Base-by-base conservation (phyloP, 1,139 yeast genomes). In the Protomyces gravidus region DNA sequence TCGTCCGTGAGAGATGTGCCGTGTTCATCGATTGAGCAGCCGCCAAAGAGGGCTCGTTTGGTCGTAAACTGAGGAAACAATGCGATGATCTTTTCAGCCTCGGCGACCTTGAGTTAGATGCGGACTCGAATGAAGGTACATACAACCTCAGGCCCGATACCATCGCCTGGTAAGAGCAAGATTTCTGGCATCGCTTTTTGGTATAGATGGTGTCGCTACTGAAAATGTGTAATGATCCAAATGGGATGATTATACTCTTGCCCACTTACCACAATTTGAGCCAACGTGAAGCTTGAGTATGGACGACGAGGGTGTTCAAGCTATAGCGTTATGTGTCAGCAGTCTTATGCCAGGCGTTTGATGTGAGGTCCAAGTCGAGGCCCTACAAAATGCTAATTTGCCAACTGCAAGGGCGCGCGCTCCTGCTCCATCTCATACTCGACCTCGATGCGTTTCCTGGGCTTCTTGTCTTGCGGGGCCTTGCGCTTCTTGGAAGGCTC, bases 11-110 rank as follows among this genome's bases (percentile, higher is more conserved):
- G 79, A 61, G 98, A 97, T 49, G 72, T 82, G 58, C 98, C 98
- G 50, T 95, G 85, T 62, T 96, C 97, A 72, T 92, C 98, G 70
- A 92, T 90, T 55, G 97, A 96, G 59, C 97, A 97, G 67, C 98
- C 98, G 63, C 98, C 98, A 68, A 92, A 90, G 68, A 90, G 79
- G 70, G 89, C 96, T 64, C 64, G 63, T 36, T 76, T 70, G 33
- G 90, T 85, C 55, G 85, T 81, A 60, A 73, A 81, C 64, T 78
- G 78, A 67, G 82, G 82, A 67, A 92, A 86, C 59, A 96, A 89
- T 62, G 82, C 78, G 64, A 92, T 79, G 36, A 92, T 96, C 73
- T 90, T 92, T 69, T 90, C 82, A 52, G 98, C 97, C 77, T 90
- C 97, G 32, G 76, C 82, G 61, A 88, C 45, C 57, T 30, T 17